These are phyloP conservation scores for Pichia nakasei DNA, from an alignment of 805 yeast species.

Conservation along the genomic window DNA sequence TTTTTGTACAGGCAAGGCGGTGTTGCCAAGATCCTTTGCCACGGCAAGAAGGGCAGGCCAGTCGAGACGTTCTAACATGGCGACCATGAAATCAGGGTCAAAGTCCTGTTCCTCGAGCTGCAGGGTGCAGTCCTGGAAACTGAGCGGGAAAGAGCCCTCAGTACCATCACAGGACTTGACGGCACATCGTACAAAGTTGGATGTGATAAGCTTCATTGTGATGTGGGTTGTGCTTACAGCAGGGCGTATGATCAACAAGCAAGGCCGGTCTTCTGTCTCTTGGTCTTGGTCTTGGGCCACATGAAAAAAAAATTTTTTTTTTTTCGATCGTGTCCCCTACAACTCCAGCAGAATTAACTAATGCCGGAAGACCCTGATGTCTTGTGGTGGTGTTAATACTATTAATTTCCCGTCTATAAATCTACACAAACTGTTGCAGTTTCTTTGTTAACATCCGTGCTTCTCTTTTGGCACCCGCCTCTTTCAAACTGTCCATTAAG, in stretches of 20 bases:
- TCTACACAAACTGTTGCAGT: too few species aligned
- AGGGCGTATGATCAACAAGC: too few species aligned
- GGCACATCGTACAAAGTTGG: constrained; percentile 93
- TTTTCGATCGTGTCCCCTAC: too few species aligned
- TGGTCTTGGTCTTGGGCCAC: too few species aligned
- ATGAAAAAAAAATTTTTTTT: too few species aligned
- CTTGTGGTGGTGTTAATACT: too few species aligned
- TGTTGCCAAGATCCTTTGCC: constrained; percentile 67
- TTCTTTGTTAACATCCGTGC: too few species aligned
- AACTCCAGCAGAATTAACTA: too few species aligned
- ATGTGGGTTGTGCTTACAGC: too few species aligned
- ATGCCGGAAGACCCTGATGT: too few species aligned
- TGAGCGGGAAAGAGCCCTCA: constrained; percentile 71
- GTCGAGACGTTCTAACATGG: constrained; percentile 72
- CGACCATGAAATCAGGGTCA: constrained; percentile 68
- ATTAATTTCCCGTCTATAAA: too few species aligned
- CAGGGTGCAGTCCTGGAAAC: constrained; percentile 57
- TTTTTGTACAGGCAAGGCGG: constrained; percentile 46
- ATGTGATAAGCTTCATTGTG: constrained; percentile 93
- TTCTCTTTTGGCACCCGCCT: neutral
- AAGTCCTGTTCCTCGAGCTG: constrained; percentile 74
- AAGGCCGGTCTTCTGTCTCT: too few species aligned
- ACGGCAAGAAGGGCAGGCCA: constrained; percentile 81
- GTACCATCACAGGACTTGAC: constrained; percentile 71
- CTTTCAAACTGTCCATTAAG: neutral